phyloP scores from a whole-genome alignment of 352 stramenopile genomes.

The Paralagenidium karlingii region DNA sequence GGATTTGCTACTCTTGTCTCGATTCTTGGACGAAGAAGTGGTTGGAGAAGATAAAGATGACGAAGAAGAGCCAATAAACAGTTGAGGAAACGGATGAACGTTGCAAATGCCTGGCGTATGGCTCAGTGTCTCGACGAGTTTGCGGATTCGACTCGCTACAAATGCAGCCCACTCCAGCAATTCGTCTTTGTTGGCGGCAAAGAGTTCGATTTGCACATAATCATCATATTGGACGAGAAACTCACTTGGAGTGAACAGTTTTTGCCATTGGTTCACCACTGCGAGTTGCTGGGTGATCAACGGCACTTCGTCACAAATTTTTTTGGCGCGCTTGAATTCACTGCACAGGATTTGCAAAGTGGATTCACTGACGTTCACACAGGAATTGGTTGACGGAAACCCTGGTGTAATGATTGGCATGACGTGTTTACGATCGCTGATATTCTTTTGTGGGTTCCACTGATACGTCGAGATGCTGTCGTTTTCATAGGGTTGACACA shows the following conservation, averaged over 20 bases:
- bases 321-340: conserved; percentile 59
- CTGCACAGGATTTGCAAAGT: conserved; percentile 61
- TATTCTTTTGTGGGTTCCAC: conserved; percentile 63
- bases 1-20: too few relatives aligned
- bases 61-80: too few relatives aligned
- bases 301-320: conserved; percentile 65
- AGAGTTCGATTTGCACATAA: conserved; percentile 56
- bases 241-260: conserved; percentile 63
- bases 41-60: too few relatives aligned
- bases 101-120: conserved; percentile 38
- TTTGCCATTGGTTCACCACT: conserved; percentile 24
- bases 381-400: conserved; percentile 73
- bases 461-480: conserved; percentile 39
- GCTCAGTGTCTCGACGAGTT: conserved; percentile 72
- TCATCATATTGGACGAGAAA: conserved; percentile 78
- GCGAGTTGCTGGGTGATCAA: neutral
- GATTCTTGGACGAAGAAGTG: too few relatives aligned
- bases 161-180: conserved; percentile 61
- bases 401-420: conserved; percentile 84
- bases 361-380: conserved; percentile 71
- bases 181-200: conserved; percentile 34
- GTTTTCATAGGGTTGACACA: conserved; percentile 40
- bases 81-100: conserved; percentile 59
- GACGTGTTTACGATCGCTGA: conserved; percentile 63
- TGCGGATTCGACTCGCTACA: conserved; percentile 68